Conservation (phyloP, 208 protist genomes). For the Trypanosoma scelopori region DNA sequence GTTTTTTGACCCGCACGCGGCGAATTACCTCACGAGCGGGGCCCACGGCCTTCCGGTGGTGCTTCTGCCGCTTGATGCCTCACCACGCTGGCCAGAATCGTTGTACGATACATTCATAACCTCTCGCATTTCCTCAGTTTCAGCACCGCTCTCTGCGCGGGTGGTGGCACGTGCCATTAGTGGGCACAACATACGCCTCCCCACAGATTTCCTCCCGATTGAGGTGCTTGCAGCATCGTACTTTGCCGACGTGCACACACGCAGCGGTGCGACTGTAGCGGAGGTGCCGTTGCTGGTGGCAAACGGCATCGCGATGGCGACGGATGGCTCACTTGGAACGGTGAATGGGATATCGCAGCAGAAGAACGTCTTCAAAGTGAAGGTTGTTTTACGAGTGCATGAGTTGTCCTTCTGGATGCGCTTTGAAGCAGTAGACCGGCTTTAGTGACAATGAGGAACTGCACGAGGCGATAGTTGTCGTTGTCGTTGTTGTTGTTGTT, state of each 20-base stretch:
- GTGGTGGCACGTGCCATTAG: slow-evolving; percentile 30
- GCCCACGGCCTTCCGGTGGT: slow-evolving; percentile 47
- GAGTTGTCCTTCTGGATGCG: slow-evolving; percentile 38
- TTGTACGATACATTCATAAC: slow-evolving; percentile 36
- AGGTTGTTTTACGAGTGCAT: slow-evolving; percentile 36
- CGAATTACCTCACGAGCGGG: slow-evolving; percentile 47
- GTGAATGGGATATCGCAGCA: slow-evolving; percentile 9
- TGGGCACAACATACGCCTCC: slow-evolving; percentile 29
- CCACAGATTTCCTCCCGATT: slow-evolving; percentile 7
- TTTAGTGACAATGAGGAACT: too few relatives aligned
- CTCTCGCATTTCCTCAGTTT: neutral
- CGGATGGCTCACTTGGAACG: slow-evolving; percentile 38
- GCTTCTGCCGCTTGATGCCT: slow-evolving; percentile 50
- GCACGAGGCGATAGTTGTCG: too few relatives aligned
- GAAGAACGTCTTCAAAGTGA: slow-evolving; percentile 21
- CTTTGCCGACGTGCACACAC: slow-evolving; percentile 30
- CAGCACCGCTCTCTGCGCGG: slow-evolving; percentile 6
- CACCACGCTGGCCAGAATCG: slow-evolving; percentile 32
- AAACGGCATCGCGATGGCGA: slow-evolving; percentile 15
- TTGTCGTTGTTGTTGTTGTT: neutral
- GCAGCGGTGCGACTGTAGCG: slow-evolving; percentile 31
- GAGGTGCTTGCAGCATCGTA: slow-evolving; percentile 42
- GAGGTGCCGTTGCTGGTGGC: slow-evolving; percentile 37
- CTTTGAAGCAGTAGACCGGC: slow-evolving; percentile 29
- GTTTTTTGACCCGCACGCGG: slow-evolving; percentile 64